phyloP scores from a whole-genome alignment of 2,329 filamentous ascomycete genomes.

The Cytospora piceae region DNA sequence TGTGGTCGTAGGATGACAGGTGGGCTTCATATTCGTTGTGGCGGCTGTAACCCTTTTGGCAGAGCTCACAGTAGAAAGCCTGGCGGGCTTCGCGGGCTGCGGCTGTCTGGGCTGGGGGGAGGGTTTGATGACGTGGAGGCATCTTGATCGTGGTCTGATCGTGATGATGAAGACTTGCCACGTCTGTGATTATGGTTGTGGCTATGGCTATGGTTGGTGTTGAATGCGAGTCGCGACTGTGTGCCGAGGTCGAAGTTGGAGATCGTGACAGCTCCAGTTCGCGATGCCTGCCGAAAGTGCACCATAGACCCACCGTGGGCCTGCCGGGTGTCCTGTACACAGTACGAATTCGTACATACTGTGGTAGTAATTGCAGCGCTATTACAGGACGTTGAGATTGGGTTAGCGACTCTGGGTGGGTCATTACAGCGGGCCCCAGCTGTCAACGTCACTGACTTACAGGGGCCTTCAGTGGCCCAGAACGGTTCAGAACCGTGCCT shows the following conservation, averaged over 20 bases:
- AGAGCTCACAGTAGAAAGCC: slow-evolving; percentile 84
- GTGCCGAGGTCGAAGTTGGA: neutral
- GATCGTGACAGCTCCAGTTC: neutral
- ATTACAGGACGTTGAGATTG: slow-evolving; percentile 1
- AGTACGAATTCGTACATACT: neutral
- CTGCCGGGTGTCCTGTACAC: neutral
- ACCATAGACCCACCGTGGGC: neutral
- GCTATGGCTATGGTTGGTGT: neutral
- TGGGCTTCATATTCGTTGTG: slow-evolving; percentile 97
- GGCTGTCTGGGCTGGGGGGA: slow-evolving; percentile 61
- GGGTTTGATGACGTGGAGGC: slow-evolving; percentile 62
- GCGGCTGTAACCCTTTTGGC: slow-evolving; percentile 90
- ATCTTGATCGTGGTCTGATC: slow-evolving; percentile 41
- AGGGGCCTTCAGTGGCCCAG: neutral
- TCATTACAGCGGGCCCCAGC: neutral
- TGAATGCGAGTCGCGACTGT: neutral
- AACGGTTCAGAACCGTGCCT: neutral
- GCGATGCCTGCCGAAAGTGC: neutral
- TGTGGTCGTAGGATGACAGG: slow-evolving; percentile 91
- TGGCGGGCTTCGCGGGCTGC: slow-evolving; percentile 76
- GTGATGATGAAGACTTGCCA: neutral
- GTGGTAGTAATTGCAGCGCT: slow-evolving; percentile 7
- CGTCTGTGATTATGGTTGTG: neutral
- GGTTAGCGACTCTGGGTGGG: neutral
- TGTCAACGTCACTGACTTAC: slow-evolving; percentile 2